These are phyloP conservation scores for Coelastrella sp. DNA, from an alignment of 139 green algal species.

Conservation along the genomic window DNA sequence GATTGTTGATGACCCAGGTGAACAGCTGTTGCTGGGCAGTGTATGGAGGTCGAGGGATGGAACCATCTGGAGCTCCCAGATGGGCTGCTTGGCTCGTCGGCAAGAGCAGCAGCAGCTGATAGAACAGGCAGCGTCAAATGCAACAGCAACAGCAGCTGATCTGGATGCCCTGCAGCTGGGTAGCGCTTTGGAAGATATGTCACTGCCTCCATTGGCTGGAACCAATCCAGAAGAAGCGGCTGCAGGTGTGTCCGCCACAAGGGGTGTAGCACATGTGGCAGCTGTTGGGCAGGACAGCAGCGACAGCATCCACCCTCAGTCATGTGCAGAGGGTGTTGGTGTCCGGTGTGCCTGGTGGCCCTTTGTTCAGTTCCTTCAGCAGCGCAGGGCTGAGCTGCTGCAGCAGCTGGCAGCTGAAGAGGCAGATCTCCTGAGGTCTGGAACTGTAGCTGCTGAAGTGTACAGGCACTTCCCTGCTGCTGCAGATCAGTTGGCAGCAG, in stretches of 20 bases:
- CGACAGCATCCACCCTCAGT: neutral
- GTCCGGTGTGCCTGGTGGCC: neutral
- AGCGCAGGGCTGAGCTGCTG: conserved; percentile 24
- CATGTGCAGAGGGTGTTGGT: no score
- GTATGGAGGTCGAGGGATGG: conserved; percentile 11
- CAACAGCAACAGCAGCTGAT: neutral
- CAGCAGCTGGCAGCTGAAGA: conserved; percentile 16
- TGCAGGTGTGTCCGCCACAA: no score
- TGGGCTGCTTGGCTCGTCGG: neutral
- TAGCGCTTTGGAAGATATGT: neutral
- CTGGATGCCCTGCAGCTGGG: neutral
- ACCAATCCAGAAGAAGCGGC: no score
- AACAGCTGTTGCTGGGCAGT: neutral
- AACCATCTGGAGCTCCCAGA: conserved; percentile 24
- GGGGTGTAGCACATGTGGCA: no score
- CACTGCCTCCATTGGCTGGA: no score
- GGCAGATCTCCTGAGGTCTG: neutral
- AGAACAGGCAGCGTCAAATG: neutral
- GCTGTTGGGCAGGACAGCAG: neutral
- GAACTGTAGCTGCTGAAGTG: neutral
- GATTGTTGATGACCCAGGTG: neutral
- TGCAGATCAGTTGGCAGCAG: neutral
- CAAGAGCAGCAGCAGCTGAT: neutral
- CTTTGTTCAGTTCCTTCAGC: conserved; percentile 25
- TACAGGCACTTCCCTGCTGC: neutral